Base-by-base conservation (phyloP, 164 flowering plant genomes). In the Kingdonia uniflora region DNA sequence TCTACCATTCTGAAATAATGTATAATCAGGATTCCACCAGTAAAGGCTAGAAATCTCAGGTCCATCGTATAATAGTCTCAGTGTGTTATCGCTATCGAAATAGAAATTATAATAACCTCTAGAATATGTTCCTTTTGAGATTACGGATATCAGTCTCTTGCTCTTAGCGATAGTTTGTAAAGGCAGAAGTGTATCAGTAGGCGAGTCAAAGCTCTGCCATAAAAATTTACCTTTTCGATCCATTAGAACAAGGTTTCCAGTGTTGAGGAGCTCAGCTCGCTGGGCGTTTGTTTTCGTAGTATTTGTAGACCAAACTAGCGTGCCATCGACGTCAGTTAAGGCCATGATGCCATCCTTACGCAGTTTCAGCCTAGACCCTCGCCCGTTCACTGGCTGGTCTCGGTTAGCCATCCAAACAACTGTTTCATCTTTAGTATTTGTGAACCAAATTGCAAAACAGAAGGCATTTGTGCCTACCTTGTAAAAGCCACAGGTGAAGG, bases 141-240 rank as follows among this genome's bases (percentile, higher is more conserved):
- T 40, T 13, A 46, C 26, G 10, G 67, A 64, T 19, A 41, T 13
- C 17, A 52, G 58, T 14, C 40, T 51, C 37, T 37, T 57, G 23
- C 52, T 17, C 41, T 25, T 64, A 16, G 57, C 57, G 17, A 64
- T 42, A 15, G 57, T 24, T 52, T 64, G 67, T 5, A 2, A 15
- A 38, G 62, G 62, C n/a, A 64, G 67, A 19, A 64, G 62, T 7
- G 67, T 64, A 20, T 56, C 55, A 5, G 66, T 64, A 16, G 57
- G 67, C 19, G 23, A 60, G 16, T 60, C 58, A 23, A 60, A 60
- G 58, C 64, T 60, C 20, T 60, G 38, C 59, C 65, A 61, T 13
- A 38, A 19, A 20, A 37, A 24, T 13, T 44, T 14, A 19, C 42
- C 65, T 15, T 41, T 0, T 16, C 24, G 29, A 57, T 62, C 29